These are phyloP conservation scores for Colletotrichum magnum DNA, from an alignment of 2,329 filamentous ascomycete species.

Conservation along the genomic window DNA sequence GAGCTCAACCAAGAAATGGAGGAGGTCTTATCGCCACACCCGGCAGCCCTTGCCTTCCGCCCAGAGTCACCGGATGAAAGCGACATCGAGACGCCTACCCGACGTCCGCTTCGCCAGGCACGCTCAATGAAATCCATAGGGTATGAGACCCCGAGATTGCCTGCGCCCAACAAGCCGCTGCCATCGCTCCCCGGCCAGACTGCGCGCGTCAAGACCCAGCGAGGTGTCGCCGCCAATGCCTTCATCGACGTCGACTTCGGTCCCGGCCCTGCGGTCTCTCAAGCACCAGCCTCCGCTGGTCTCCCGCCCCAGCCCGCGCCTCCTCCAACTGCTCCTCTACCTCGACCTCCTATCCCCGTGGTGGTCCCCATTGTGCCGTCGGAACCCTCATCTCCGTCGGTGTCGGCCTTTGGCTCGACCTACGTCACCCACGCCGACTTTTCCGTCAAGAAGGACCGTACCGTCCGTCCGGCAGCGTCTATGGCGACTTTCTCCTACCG, in stretches of 20 bases:
- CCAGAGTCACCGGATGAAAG: background rate
- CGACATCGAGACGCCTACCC: conserved; percentile 30
- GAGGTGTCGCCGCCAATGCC: background rate
- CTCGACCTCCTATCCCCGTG: background rate
- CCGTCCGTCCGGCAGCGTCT: conserved; percentile 19
- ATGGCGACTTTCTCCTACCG: conserved; percentile 17
- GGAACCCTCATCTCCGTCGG: background rate
- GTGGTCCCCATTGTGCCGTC: background rate
- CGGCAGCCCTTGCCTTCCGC: background rate
- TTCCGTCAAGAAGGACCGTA: conserved; percentile 28
- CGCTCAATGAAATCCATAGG: conserved; percentile 20
- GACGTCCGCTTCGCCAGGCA: conserved; percentile 17
- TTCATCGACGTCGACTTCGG: conserved; percentile 13
- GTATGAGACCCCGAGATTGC: conserved; percentile 15
- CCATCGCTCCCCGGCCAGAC: conserved; percentile 20
- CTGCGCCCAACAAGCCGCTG: conserved; percentile 35
- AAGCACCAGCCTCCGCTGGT: background rate
- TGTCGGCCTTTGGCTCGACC: conserved; percentile 4
- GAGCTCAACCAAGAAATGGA: conserved; percentile 35
- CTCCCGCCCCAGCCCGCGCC: conserved; percentile 8
- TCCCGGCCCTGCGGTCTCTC: conserved; percentile 6
- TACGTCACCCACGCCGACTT: conserved; percentile 32
- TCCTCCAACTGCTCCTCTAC: background rate
- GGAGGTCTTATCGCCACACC: conserved; percentile 21
- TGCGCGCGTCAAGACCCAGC: background rate